Evolutionary conservation across 2,329 filamentous ascomycete genomes (phyloP).

Genomic region (Cryoendolithus antarcticus): DNA sequence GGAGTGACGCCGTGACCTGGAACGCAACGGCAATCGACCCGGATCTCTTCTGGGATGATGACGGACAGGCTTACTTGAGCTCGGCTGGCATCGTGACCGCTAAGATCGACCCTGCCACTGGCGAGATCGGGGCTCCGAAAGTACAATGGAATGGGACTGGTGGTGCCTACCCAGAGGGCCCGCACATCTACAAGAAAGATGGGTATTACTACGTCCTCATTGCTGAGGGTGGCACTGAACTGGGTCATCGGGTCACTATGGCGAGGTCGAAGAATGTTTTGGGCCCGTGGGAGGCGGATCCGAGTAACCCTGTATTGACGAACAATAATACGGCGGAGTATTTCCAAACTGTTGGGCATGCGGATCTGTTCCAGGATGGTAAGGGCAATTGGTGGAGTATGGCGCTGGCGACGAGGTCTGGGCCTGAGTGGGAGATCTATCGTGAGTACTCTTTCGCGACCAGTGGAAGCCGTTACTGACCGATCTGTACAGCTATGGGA

Average conservation of each 20-base stretch:
- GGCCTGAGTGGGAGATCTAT: conserved; percentile 30
- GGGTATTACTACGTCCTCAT: conserved; percentile 26
- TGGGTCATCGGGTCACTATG: conserved; percentile 28
- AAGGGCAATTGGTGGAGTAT: conserved; percentile 42
- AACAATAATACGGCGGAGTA: conserved; percentile 15
- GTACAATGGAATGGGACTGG: conserved; percentile 27
- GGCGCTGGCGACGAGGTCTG: conserved; percentile 34
- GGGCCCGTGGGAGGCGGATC: conserved; percentile 16
- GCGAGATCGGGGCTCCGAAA: conserved; percentile 11
- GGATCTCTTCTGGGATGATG: conserved; percentile 39
- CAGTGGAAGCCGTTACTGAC: not conserved
- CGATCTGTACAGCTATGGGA: conserved; percentile 33
- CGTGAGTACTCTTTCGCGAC: not conserved
- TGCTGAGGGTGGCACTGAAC: conserved; percentile 28
- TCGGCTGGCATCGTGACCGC: conserved; percentile 22
- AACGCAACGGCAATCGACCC: conserved; percentile 17
- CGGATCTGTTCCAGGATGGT: conserved; percentile 43
- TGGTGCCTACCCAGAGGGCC: conserved; percentile 22
- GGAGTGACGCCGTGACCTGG: conserved; percentile 39
- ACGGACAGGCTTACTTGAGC: conserved; percentile 40
- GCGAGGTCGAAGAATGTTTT: conserved; percentile 26
- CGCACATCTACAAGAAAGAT: conserved; percentile 28
- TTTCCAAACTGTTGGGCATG: conserved; percentile 44
- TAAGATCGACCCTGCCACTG: conserved; percentile 24
- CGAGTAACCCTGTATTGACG: conserved; percentile 16